Evolutionary conservation across 768 basidiomycete species (phyloP).

Genomic region (Flagelloscypha sp.): DNA sequence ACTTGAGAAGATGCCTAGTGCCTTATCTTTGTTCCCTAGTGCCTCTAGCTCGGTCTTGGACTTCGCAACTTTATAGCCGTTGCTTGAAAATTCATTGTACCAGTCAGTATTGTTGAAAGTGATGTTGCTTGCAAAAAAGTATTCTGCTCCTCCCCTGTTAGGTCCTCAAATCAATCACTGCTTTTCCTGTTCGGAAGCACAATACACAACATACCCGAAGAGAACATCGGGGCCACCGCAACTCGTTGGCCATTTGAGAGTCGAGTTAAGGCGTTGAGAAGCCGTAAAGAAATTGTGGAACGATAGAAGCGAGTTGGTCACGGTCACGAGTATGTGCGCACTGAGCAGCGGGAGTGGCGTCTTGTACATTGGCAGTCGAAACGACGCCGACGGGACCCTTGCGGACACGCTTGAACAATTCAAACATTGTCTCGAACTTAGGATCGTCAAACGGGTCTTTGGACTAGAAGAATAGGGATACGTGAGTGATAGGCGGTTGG

Average conservation of each 20-base stretch:
- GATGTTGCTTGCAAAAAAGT: conserved; percentile 29
- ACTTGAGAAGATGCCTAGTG: conserved; percentile 37
- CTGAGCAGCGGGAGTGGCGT: conserved; percentile 36
- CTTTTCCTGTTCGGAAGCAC: background rate
- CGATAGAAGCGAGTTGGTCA: conserved; percentile 22
- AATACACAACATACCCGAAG: conserved; percentile 24
- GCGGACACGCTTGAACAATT: conserved; percentile 31
- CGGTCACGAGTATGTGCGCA: conserved; percentile 36
- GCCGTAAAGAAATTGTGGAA: conserved; percentile 30
- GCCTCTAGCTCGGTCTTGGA: conserved; percentile 26
- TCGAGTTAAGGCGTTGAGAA: conserved; percentile 23
- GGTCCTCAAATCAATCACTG: conserved; percentile 1
- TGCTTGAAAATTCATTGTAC: conserved; percentile 30
- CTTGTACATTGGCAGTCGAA: conserved; percentile 36
- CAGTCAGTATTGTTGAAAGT: conserved; percentile 33
- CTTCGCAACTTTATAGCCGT: conserved; percentile 34
- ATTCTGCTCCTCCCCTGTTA: conserved; percentile 34
- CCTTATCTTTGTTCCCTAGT: conserved; percentile 25
- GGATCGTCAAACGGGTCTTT: conserved; percentile 33
- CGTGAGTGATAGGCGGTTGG: background rate
- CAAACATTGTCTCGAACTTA: conserved; percentile 36
- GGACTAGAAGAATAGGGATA: conserved; percentile 21
- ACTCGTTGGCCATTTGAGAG: conserved; percentile 31
- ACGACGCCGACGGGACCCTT: conserved; percentile 37
- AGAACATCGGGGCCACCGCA: conserved; percentile 36